These are phyloP conservation scores for Aethionema arabicum DNA, from an alignment of 345 rosid genomes.

Conservation along the genomic window DNA sequence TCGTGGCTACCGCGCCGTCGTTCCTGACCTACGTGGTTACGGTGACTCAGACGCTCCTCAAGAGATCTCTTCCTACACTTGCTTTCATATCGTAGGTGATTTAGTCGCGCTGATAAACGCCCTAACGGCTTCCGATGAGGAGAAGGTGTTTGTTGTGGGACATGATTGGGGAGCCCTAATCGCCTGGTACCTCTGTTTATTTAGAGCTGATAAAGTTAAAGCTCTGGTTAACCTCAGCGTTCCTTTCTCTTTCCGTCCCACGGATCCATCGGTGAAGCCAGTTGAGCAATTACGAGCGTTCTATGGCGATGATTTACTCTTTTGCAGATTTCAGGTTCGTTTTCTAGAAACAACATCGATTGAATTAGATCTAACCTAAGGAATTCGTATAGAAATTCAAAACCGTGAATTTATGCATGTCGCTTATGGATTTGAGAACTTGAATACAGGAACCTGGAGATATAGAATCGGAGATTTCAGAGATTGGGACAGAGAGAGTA, in stretches of 20 bases:
- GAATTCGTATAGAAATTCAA: background rate
- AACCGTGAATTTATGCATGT: no score
- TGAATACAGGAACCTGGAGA: conserved; percentile 31
- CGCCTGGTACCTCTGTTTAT: conserved; percentile 36
- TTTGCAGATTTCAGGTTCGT: conserved; percentile 79
- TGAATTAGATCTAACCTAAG: background rate
- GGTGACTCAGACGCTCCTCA: conserved; percentile 34
- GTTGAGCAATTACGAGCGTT: conserved; percentile 40
- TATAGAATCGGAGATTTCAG: conserved; percentile 30
- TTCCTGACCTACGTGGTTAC: conserved; percentile 41
- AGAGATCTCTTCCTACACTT: conserved; percentile 32
- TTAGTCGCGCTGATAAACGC: conserved; percentile 19
- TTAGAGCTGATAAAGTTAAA: conserved; percentile 36
- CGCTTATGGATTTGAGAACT: no score
- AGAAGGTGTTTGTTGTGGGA: conserved; percentile 42
- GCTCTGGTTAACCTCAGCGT: conserved; percentile 37
- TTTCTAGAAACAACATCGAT: background rate
- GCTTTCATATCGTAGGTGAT: conserved; percentile 36
- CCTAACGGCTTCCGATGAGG: conserved; percentile 6
- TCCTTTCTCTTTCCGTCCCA: conserved; percentile 22
- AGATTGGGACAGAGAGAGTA: conserved; percentile 34
- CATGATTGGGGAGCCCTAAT: conserved; percentile 41
- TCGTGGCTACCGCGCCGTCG: conserved; percentile 36
- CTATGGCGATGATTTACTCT: conserved; percentile 70
- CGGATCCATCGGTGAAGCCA: conserved; percentile 39